Base-by-base conservation (phyloP, 495 filamentous ascomycete genomes). In the Penicillium salamii region DNA sequence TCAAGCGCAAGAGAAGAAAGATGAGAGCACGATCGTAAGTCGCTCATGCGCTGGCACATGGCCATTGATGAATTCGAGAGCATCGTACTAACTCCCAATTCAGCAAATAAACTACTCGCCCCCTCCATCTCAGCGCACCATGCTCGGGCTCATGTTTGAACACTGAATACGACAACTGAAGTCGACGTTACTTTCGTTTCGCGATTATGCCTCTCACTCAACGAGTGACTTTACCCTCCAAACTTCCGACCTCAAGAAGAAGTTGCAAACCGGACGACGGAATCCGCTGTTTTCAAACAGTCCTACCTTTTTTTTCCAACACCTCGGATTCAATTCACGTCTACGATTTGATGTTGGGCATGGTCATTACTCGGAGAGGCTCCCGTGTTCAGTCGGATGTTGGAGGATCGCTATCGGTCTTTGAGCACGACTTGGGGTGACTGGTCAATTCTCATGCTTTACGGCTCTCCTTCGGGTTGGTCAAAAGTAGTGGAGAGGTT, bases 1-100 rank as follows among this genome's bases (percentile, higher is more conserved):
- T 97, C 76, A 97, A 97, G 85, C 84, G 89, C 73, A 97, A 97
- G 91, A 86, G 91, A 75, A 92, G 91, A 90, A 97, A 97, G 90
- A 93, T 90, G 77, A 85, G 91, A 70, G 91, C 90, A 59, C 78
- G 91, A 79, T 87, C 81, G 91, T 95, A 81, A 78, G 86, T 58
- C 28, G 9, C 18, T 14, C 23, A 40, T n/a, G 23, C 43, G 32
- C 43, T 41, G 26, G 26, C 44, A 50, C 40, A 57, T 46, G 34
- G 18, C 24, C 17, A 45, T 45, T 32, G 40, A 12, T 17, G 34
- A 23, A 26, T 42, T 20, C 31, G 33, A 32, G n/a, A 52, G 40
- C 15, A 20, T 15, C 18, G 46, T 31, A 41, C 68, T 77, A 57
- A 78, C 54, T 35, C 29, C 7, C 19, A 17, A 46, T 38, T 53